Percentiles rank a stretch among this genome's conserved stretches.
Evolutionary conservation across 1,284 basidiomycete genomes (phyloP).

Genomic region (Boletus smithii): DNA sequence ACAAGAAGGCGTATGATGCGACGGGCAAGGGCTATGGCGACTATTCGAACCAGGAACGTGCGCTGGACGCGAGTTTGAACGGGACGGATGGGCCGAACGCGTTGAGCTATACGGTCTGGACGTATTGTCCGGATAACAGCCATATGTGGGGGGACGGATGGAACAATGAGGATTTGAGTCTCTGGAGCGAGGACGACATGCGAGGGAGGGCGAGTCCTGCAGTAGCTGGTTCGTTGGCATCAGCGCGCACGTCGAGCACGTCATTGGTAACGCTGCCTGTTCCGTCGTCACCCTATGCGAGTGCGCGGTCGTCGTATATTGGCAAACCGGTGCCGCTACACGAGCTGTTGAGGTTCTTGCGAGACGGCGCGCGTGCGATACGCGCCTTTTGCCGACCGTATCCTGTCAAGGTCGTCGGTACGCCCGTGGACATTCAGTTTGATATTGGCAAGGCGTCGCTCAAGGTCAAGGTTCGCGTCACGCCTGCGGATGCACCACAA

Average conservation of each 20-base stretch:
- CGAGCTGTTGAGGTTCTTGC: slow-evolving; percentile 65
- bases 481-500: slow-evolving; percentile 46
- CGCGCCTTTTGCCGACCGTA: slow-evolving; percentile 83
- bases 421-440: slow-evolving; percentile 65
- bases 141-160: slow-evolving; percentile 94
- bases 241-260: slow-evolving; percentile 18
- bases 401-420: slow-evolving; percentile 73
- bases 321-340: slow-evolving; percentile 25
- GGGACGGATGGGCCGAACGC: slow-evolving; percentile 83
- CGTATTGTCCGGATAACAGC: slow-evolving; percentile 75
- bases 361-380: slow-evolving; percentile 78
- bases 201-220: not conserved
- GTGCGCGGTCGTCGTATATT: not conserved
- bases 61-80: slow-evolving; percentile 90
- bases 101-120: slow-evolving; percentile 89
- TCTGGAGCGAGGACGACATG: slow-evolving; percentile 77
- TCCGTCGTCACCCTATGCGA: slow-evolving; percentile 16
- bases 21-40: slow-evolving; percentile 56
- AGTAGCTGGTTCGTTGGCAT: slow-evolving; percentile 4
- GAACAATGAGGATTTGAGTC: slow-evolving; percentile 93
- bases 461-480: slow-evolving; percentile 62
- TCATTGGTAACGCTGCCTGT: slow-evolving; percentile 22
- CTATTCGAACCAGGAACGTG: slow-evolving; percentile 77
- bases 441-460: slow-evolving; percentile 71
- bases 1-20: slow-evolving; percentile 73